A percentile compares a stretch with the other conserved stretches of the same genome.
These are phyloP conservation scores for Phytophthora quininea DNA, from an alignment of 352 stramenopile species.

Conservation along the genomic window DNA sequence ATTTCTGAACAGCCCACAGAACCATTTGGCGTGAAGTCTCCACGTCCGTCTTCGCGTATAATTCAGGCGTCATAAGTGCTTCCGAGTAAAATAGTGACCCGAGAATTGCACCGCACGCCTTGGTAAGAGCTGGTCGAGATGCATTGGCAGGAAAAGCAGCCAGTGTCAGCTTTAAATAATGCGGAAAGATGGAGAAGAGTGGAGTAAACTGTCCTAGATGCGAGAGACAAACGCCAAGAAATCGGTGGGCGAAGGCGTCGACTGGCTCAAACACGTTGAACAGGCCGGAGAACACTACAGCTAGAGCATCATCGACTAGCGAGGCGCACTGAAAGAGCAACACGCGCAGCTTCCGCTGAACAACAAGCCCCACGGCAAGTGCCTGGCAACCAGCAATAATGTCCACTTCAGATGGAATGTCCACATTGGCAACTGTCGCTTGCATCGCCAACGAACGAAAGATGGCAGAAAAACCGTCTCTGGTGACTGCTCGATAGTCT, in stretches of 20 bases:
- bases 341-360: conserved; percentile 60
- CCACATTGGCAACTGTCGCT: conserved; percentile 7
- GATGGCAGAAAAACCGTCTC: conserved; percentile 43
- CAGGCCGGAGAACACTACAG: conserved; percentile 53
- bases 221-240: conserved; percentile 53
- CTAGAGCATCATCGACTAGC: conserved; percentile 48
- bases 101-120: conserved; percentile 53
- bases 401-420: conserved; percentile 37
- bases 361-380: conserved; percentile 47
- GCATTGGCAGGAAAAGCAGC: conserved; percentile 43
- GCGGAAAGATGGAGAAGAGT: conserved; percentile 53
- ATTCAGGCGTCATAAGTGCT: conserved; percentile 13
- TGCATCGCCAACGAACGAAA: conserved; percentile 29
- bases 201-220: conserved; percentile 54
- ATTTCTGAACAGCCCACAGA: conserved; percentile 60
- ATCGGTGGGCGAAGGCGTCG: conserved; percentile 55
- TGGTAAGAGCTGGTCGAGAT: conserved; percentile 42
- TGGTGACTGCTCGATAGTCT: conserved; percentile 34
- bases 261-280: conserved; percentile 61
- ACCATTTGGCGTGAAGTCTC: conserved; percentile 41
- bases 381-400: conserved; percentile 44
- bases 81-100: conserved; percentile 57
- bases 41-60: conserved; percentile 7
- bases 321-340: conserved; percentile 46
- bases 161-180: conserved; percentile 63